phyloP scores from a whole-genome alignment of 495 filamentous ascomycete genomes.

The Neurospora sp. region DNA sequence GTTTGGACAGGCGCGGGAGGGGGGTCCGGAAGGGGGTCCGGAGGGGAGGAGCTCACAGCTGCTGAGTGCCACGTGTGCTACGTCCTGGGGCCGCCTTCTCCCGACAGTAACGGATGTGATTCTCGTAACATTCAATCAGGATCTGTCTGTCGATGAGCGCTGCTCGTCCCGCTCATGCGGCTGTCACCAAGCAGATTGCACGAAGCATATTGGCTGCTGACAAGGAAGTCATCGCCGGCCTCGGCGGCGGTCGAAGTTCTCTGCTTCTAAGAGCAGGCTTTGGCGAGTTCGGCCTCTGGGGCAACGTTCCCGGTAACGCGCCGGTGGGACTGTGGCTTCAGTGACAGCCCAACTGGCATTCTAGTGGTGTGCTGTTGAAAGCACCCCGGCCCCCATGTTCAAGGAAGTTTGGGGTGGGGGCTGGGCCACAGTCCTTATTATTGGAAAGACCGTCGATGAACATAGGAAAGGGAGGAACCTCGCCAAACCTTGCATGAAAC shows the following conservation, averaged over 20 bases:
- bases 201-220: neutral
- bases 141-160: neutral
- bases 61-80: no score
- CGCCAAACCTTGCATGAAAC: neutral
- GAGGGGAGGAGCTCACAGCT: neutral
- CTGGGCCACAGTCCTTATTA: no score
- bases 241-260: neutral
- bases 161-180: neutral
- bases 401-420: neutral
- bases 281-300: neutral
- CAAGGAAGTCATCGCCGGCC: neutral
- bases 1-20: no score
- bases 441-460: no score
- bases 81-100: no score
- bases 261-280: neutral
- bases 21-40: neutral
- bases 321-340: neutral
- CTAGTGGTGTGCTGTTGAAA: neutral
- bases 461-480: neutral
- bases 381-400: neutral
- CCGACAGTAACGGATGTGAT: no score
- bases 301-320: neutral
- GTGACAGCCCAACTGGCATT: neutral
- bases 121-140: no score
- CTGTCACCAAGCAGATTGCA: neutral